phyloP scores from a whole-genome alignment of 345 rosid species.

The Acer negundo region DNA sequence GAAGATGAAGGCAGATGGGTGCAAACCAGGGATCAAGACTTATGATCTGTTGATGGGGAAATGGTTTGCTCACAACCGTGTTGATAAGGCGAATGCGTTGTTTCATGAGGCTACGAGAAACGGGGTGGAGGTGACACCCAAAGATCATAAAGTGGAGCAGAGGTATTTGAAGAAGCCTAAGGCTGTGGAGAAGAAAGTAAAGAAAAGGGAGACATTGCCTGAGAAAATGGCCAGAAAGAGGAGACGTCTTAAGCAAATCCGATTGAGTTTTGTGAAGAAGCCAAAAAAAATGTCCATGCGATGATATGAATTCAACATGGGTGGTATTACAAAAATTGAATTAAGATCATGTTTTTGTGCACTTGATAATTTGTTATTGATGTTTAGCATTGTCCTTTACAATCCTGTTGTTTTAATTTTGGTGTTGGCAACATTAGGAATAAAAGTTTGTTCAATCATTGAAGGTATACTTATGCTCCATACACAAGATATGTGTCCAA shows the following conservation, averaged over 20 bases:
- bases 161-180: slow-evolving; percentile 62
- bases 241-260: slow-evolving; percentile 76
- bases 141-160: slow-evolving; percentile 66
- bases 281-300: slow-evolving; percentile 59
- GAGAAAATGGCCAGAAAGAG: slow-evolving; percentile 95
- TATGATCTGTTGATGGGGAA: slow-evolving; percentile 84
- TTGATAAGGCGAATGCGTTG: slow-evolving; percentile 74
- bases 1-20: slow-evolving; percentile 76
- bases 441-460: slow-evolving; percentile 2
- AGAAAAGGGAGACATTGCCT: slow-evolving; percentile 91
- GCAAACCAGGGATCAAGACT: slow-evolving; percentile 77
- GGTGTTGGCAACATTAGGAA: slow-evolving; percentile 5
- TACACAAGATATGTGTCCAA: neutral
- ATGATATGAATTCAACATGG: slow-evolving; percentile 1
- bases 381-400: neutral
- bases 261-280: slow-evolving; percentile 89
- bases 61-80: slow-evolving; percentile 64
- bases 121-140: slow-evolving; percentile 72
- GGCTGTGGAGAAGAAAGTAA: slow-evolving; percentile 55
- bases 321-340: neutral
- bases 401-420: neutral
- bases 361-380: neutral
- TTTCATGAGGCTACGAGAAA: slow-evolving; percentile 64
- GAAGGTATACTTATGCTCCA: neutral
- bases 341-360: slow-evolving; percentile 3